These are phyloP conservation scores for Colletotrichum neosansevieriae DNA, from an alignment of 2,329 filamentous ascomycete genomes.

Conservation along the genomic window DNA sequence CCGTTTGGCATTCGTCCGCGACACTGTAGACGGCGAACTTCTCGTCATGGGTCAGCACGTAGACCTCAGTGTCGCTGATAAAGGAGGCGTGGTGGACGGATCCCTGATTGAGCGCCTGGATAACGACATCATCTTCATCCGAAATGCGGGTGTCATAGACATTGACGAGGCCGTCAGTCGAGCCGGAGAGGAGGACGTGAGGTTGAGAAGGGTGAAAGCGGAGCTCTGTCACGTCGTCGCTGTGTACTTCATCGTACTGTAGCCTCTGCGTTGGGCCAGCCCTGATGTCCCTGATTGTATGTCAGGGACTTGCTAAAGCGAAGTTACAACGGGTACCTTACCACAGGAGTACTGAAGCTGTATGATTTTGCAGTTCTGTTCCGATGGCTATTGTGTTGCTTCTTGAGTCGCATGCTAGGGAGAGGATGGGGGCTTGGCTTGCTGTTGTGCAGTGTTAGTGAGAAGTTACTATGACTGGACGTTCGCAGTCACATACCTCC, in stretches of 20 bases:
- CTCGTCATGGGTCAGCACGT: constrained; percentile 83
- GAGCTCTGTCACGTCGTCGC: constrained; percentile 75
- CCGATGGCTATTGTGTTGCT: constrained; percentile 76
- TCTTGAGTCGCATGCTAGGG: constrained; percentile 70
- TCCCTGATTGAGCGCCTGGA: constrained; percentile 83
- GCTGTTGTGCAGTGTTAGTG: constrained; percentile 49
- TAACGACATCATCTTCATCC: constrained; percentile 82
- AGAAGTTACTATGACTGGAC: constrained; percentile 17
- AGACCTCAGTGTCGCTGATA: constrained; percentile 73
- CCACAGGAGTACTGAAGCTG: constrained; percentile 73
- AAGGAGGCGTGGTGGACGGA: constrained; percentile 82
- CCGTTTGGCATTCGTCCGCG: constrained; percentile 72
- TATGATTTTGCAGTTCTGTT: constrained; percentile 76
- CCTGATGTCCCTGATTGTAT: constrained; percentile 66
- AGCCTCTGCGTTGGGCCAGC: constrained; percentile 59
- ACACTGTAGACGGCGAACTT: constrained; percentile 79
- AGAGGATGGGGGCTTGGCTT: constrained; percentile 67
- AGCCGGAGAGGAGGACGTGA: constrained; percentile 77
- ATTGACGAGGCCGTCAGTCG: constrained; percentile 84
- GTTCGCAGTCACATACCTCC: constrained; percentile 53
- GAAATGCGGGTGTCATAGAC: constrained; percentile 77
- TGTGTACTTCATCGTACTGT: constrained; percentile 74
- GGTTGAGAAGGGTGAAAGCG: constrained; percentile 70
- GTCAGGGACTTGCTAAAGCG: constrained; percentile 30
- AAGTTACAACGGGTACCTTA: constrained; percentile 47